Evolutionary conservation across 2,329 filamentous ascomycete species (phyloP).

Genomic region (Ophiocordyceps polyrhachis-furcata): DNA sequence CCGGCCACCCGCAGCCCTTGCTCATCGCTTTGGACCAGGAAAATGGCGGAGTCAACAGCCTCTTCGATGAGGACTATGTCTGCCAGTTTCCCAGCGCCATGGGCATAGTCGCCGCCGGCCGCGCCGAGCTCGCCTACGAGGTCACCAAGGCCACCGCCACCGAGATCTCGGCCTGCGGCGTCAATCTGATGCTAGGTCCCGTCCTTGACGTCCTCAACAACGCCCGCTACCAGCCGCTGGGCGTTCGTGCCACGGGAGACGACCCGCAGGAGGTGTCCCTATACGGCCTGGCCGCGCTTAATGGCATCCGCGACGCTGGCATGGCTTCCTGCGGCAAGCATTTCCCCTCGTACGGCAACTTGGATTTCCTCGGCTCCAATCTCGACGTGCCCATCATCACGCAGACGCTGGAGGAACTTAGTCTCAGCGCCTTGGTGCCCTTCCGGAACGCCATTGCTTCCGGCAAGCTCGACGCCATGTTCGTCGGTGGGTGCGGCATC

Average conservation of each 20-base stretch:
- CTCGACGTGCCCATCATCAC: conserved; percentile 90
- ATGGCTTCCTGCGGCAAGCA: conserved; percentile 86
- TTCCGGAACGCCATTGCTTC: conserved; percentile 79
- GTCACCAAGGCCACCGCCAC: conserved; percentile 86
- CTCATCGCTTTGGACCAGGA: conserved; percentile 90
- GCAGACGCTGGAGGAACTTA: conserved; percentile 81
- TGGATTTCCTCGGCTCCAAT: conserved; percentile 82
- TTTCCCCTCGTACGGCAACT: conserved; percentile 87
- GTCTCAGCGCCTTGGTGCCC: conserved; percentile 75
- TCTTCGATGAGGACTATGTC: conserved; percentile 90
- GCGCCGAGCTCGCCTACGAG: conserved; percentile 67
- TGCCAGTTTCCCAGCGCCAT: conserved; percentile 94
- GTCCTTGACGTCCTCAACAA: conserved; percentile 90
- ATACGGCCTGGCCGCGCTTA: conserved; percentile 79
- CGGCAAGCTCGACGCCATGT: conserved; percentile 75
- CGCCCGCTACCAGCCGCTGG: conserved; percentile 73
- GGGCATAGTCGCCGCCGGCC: conserved; percentile 86
- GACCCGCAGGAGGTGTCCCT: conserved; percentile 90
- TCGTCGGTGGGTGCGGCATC: conserved; percentile 88
- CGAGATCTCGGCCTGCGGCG: conserved; percentile 78
- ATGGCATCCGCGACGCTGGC: conserved; percentile 81
- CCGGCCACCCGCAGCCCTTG: conserved; percentile 75
- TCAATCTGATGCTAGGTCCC: conserved; percentile 90
- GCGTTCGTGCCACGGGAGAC: conserved; percentile 77
- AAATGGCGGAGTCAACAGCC: conserved; percentile 92